Percentiles rank a stretch among this genome's conserved stretches.
These are phyloP conservation scores for Thraustotheca clavata DNA, from an alignment of 352 stramenopile genomes.

Conservation along the genomic window DNA sequence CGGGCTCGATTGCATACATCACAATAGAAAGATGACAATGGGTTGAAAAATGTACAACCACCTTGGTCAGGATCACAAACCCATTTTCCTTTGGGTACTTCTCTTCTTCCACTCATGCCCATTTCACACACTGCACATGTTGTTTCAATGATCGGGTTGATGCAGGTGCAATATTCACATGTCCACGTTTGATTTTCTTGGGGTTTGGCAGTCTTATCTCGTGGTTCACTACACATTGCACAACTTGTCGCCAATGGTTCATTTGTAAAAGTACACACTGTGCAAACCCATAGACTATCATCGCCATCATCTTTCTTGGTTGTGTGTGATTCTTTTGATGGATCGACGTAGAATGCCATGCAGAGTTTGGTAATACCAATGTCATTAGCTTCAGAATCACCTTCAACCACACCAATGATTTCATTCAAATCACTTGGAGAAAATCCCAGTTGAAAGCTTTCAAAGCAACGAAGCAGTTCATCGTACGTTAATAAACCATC, in stretches of 20 bases:
- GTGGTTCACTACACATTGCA: slow-evolving; percentile 48
- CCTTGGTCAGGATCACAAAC: slow-evolving; percentile 74
- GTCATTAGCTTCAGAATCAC: slow-evolving; percentile 35
- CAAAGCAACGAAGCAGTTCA: slow-evolving; percentile 74
- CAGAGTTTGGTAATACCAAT: slow-evolving; percentile 65
- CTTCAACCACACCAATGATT: slow-evolving; percentile 67
- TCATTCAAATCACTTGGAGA: slow-evolving; percentile 74
- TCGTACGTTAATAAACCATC: slow-evolving; percentile 51
- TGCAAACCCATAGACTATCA: slow-evolving; percentile 43
- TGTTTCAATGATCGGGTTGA: slow-evolving; percentile 65
- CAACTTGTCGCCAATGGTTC: slow-evolving; percentile 33
- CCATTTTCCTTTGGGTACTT: slow-evolving; percentile 77
- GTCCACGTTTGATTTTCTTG: slow-evolving; percentile 44
- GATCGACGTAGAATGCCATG: slow-evolving; percentile 48
- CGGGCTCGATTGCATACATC: slow-evolving; percentile 84
- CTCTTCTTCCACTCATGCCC: slow-evolving; percentile 63
- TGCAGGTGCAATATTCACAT: slow-evolving; percentile 79
- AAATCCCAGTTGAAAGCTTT: slow-evolving; percentile 80
- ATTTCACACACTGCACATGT: slow-evolving; percentile 77
- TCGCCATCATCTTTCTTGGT: slow-evolving; percentile 14
- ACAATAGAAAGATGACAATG: slow-evolving; percentile 75
- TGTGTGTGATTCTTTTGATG: slow-evolving; percentile 33
- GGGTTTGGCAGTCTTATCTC: slow-evolving; percentile 26
- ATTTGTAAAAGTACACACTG: slow-evolving; percentile 77
- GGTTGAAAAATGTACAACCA: slow-evolving; percentile 84